A percentile compares a stretch with the other conserved stretches of the same genome.
Evolutionary conservation across 352 stramenopile genomes (phyloP).

Genomic region (Phytopythium vexans): DNA sequence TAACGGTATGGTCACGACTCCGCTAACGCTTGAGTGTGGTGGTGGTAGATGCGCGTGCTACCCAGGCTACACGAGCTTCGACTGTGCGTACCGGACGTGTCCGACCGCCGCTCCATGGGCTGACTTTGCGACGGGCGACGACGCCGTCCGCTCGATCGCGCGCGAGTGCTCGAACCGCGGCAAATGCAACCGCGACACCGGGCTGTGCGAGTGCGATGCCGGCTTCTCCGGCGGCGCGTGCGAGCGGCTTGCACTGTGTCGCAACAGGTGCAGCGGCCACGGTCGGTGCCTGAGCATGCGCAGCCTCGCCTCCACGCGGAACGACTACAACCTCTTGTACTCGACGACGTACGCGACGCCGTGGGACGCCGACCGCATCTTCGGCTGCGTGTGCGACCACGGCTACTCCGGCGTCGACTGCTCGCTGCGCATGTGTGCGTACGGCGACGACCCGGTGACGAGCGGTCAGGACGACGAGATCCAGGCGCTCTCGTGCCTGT

Average conservation of each 20-base stretch:
- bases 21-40: slow-evolving; percentile 13
- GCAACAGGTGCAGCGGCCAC: slow-evolving; percentile 84
- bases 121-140: slow-evolving; percentile 39
- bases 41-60: slow-evolving; percentile 76
- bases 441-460: slow-evolving; percentile 84
- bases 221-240: slow-evolving; percentile 73
- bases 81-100: slow-evolving; percentile 82
- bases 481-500: slow-evolving; percentile 74
- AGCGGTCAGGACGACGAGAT: slow-evolving; percentile 74
- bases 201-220: slow-evolving; percentile 76
- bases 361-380: slow-evolving; percentile 86
- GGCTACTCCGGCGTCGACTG: slow-evolving; percentile 89
- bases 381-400: slow-evolving; percentile 86
- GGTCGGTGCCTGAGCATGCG: slow-evolving; percentile 85
- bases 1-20: neutral
- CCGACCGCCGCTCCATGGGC: slow-evolving; percentile 61
- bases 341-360: slow-evolving; percentile 45
- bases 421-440: slow-evolving; percentile 74
- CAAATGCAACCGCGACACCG: slow-evolving; percentile 66
- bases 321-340: slow-evolving; percentile 66
- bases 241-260: slow-evolving; percentile 63
- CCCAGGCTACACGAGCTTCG: slow-evolving; percentile 81
- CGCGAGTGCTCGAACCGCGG: slow-evolving; percentile 76
- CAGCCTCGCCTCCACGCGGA: slow-evolving; percentile 35
- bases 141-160: slow-evolving; percentile 36